phyloP scores from a whole-genome alignment of 495 filamentous ascomycete genomes.

The Tuber indicum region DNA sequence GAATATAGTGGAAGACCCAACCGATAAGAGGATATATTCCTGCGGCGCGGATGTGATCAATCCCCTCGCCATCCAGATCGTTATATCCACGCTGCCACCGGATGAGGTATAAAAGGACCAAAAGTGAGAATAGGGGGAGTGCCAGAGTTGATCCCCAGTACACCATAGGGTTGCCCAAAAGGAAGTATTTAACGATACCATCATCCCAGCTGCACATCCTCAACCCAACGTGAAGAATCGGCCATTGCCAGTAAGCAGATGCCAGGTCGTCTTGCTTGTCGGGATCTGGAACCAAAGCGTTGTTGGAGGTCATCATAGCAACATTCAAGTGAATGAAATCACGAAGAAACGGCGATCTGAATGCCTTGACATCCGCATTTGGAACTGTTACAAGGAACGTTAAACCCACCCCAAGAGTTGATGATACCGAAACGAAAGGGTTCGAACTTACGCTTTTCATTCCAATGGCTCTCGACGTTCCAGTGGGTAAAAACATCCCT shows the following conservation, averaged over 20 bases:
- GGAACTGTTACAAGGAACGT: slow-evolving; percentile 60
- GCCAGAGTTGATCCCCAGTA: slow-evolving; percentile 89
- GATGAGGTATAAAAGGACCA: slow-evolving; percentile 77
- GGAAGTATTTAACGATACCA: slow-evolving; percentile 90
- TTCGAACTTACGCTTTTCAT: slow-evolving; percentile 65
- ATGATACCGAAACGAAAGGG: neutral
- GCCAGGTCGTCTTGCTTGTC: slow-evolving; percentile 98
- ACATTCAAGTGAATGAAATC: slow-evolving; percentile 98
- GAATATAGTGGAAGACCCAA: slow-evolving; percentile 93
- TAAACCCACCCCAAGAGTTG: slow-evolving; percentile 34
- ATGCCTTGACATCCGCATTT: slow-evolving; percentile 80
- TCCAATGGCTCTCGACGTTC: slow-evolving; percentile 94
- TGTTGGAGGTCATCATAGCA: slow-evolving; percentile 99
- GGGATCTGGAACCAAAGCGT: slow-evolving; percentile 92
- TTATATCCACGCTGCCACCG: slow-evolving; percentile 94
- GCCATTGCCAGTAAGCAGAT: slow-evolving; percentile 98
- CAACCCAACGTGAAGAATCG: slow-evolving; percentile 85
- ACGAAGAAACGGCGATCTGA: slow-evolving; percentile 91
- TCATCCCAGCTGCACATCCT: slow-evolving; percentile 99
- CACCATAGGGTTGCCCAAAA: slow-evolving; percentile 90
- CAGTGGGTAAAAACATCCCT: slow-evolving; percentile 93
- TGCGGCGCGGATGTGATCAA: slow-evolving; percentile 90
- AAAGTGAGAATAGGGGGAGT: slow-evolving; percentile 61
- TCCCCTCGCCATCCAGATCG: slow-evolving; percentile 69
- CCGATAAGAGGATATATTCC: slow-evolving; percentile 86